These are phyloP conservation scores for Wakefieldia striispora DNA, from an alignment of 768 basidiomycete species.

Conservation along the genomic window DNA sequence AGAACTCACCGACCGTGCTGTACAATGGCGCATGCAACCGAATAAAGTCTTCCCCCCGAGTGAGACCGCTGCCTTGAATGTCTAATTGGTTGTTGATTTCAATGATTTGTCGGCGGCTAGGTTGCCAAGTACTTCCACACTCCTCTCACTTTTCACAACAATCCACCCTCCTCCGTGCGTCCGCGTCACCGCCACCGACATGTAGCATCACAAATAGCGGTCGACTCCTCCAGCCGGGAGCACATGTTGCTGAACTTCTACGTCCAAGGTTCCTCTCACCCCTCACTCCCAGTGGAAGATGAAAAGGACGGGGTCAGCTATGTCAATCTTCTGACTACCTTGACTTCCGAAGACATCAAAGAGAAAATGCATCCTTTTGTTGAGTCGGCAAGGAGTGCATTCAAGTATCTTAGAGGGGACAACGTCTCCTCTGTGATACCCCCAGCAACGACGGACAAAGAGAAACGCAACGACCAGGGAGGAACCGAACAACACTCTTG, in stretches of 20 bases:
- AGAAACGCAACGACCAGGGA: slow-evolving; percentile 29
- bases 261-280: slow-evolving; percentile 53
- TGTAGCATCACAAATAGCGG: slow-evolving; percentile 72
- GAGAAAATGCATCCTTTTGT: slow-evolving; percentile 38
- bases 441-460: slow-evolving; percentile 27
- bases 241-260: slow-evolving; percentile 87
- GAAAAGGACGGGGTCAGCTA: slow-evolving; percentile 30
- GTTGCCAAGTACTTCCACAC: slow-evolving; percentile 66
- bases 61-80: slow-evolving; percentile 23
- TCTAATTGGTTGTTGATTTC: neutral
- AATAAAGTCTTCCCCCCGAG: slow-evolving; percentile 46
- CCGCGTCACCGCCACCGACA: slow-evolving; percentile 83
- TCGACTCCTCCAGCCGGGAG: slow-evolving; percentile 72
- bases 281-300: slow-evolving; percentile 30
- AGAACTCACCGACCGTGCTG: slow-evolving; percentile 81
- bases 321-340: slow-evolving; percentile 46
- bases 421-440: slow-evolving; percentile 39
- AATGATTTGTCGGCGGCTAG: slow-evolving; percentile 35
- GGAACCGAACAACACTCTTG: slow-evolving; percentile 35
- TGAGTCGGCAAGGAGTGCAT: slow-evolving; percentile 55
- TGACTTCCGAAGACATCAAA: slow-evolving; percentile 58
- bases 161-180: slow-evolving; percentile 69
- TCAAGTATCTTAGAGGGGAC: slow-evolving; percentile 74
- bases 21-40: slow-evolving; percentile 59
- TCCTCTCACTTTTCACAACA: slow-evolving; percentile 76